phyloP scores from a whole-genome alignment of 495 filamentous ascomycete genomes.

The Pseudoneurospora amorphoporcata region DNA sequence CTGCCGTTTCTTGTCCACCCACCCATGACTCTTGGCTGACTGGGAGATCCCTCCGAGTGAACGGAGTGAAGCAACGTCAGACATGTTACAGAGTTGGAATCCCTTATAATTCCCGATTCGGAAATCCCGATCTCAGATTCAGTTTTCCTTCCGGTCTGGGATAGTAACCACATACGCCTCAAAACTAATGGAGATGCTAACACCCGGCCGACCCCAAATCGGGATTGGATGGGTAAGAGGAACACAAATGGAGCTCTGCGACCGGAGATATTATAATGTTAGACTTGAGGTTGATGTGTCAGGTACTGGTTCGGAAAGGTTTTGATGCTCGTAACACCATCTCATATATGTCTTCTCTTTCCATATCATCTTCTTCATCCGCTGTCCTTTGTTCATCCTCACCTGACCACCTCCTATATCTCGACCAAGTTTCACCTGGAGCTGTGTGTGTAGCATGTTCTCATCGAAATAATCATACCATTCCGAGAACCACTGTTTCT shows the following conservation, averaged over 20 bases:
- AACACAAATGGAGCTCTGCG: conserved; percentile 4
- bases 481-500: not conserved
- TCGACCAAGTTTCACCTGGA: not conserved
- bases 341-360: not conserved
- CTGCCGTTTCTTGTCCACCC: not conserved
- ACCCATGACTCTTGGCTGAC: not conserved
- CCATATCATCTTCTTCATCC: not conserved
- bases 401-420: not conserved
- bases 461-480: conserved; percentile 2
- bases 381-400: not conserved
- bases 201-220: not conserved
- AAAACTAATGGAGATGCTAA: not conserved
- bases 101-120: not conserved
- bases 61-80: not conserved
- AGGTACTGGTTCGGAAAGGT: not conserved
- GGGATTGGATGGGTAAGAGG: conserved; percentile 5
- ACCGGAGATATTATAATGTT: not conserved
- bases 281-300: conserved; percentile 5
- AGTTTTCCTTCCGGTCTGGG: not conserved
- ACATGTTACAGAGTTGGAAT: not conserved
- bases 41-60: too few species aligned
- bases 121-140: not conserved
- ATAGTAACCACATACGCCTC: not conserved
- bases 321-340: not conserved
- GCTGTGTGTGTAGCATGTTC: conserved; percentile 8